These are phyloP conservation scores for Phytopythium oedochilum DNA, from an alignment of 352 stramenopile species.

Conservation along the genomic window DNA sequence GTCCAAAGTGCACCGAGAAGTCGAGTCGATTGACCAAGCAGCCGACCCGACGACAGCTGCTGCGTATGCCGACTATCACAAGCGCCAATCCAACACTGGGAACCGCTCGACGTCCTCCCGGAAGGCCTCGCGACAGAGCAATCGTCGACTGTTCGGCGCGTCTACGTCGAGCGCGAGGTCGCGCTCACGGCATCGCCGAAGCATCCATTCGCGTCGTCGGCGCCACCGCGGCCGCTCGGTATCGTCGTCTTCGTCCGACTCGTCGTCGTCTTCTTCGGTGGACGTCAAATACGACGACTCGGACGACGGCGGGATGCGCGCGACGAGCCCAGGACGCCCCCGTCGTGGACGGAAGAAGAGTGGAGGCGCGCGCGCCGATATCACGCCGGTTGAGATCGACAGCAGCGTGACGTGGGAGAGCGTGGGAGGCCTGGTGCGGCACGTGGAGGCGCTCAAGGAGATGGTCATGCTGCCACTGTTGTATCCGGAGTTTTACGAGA, in stretches of 20 bases:
- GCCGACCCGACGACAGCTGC: conserved; percentile 25
- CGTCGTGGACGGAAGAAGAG: conserved; percentile 29
- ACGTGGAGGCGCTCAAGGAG: conserved; percentile 91
- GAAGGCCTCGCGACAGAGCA: conserved; percentile 13
- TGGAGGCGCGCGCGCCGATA: conserved; percentile 54
- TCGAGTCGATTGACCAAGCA: conserved; percentile 22
- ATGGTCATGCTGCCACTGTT: conserved; percentile 92
- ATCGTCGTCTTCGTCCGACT: conserved; percentile 50
- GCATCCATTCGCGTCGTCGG: conserved; percentile 16
- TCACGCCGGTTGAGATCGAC: conserved; percentile 81
- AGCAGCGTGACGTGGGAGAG: conserved; percentile 81
- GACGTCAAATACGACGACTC: conserved; percentile 52
- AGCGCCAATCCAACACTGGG: conserved; percentile 30
- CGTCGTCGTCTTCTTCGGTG: conserved; percentile 14
- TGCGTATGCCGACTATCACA: conserved; percentile 63
- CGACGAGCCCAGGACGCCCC: conserved; percentile 23
- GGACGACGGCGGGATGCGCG: conserved; percentile 63
- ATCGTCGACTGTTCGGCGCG: conserved; percentile 14
- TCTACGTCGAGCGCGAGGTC: conserved; percentile 15
- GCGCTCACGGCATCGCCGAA: conserved; percentile 13
- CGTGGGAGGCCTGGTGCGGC: conserved; percentile 75
- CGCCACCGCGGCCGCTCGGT: conserved; percentile 29
- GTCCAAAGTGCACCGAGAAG: conserved; percentile 51
- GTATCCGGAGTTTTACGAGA: conserved; percentile 91
- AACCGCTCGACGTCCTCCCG: neutral